Conservation (phyloP, 164 flowering plant species). For the Vitis vinifera region DNA sequence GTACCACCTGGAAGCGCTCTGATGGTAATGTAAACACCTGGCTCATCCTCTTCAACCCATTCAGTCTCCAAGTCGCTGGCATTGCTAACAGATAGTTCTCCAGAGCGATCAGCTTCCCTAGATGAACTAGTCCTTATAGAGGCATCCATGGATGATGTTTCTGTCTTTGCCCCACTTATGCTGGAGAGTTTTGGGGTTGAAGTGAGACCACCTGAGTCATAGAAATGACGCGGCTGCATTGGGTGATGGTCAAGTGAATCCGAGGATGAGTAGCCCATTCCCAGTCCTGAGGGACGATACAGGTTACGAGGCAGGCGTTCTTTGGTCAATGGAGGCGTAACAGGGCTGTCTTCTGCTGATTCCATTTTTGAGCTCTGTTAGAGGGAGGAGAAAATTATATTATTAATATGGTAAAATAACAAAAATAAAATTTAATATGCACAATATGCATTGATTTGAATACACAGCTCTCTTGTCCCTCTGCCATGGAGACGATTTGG, state of each 20-base stretch:
- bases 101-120: conserved; percentile 77
- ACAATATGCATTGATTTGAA: too few species aligned
- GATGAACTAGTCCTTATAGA: conserved; percentile 81
- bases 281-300: conserved; percentile 50
- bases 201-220: conserved; percentile 53
- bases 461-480: too few species aligned
- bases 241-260: conserved; percentile 83
- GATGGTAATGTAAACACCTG: conserved; percentile 80
- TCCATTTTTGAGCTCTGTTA: conserved; percentile 69
- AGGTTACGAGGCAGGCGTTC: conserved; percentile 70
- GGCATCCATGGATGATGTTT: conserved; percentile 77
- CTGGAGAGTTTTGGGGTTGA: conserved; percentile 87
- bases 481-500: too few species aligned
- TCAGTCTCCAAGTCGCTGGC: conserved; percentile 87
- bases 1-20: conserved; percentile 55
- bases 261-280: conserved; percentile 63
- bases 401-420: background rate
- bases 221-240: conserved; percentile 37
- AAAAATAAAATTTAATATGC: too few species aligned
- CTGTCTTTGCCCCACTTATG: conserved; percentile 77
- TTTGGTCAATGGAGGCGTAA: conserved; percentile 76
- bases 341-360: conserved; percentile 74
- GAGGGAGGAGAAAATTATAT: background rate
- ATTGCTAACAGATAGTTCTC: conserved; percentile 84
- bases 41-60: conserved; percentile 82